Conservation (phyloP, 2,329 filamentous ascomycete genomes). For the Penicillium sumatraense region DNA sequence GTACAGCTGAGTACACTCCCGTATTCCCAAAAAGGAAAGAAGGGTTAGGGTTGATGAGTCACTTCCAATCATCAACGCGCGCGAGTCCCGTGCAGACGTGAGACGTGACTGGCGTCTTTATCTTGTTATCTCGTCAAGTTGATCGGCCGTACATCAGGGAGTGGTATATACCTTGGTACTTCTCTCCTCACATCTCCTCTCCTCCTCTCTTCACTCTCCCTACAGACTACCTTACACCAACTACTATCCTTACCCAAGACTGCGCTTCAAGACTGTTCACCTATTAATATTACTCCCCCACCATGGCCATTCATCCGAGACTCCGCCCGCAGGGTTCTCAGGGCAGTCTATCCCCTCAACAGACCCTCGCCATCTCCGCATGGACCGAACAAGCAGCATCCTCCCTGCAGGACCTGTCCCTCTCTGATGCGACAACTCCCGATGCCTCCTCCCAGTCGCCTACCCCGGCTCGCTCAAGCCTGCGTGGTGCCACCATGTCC, state of each 20-base stretch:
- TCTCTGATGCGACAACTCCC: slow-evolving; percentile 33
- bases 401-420: slow-evolving; percentile 40
- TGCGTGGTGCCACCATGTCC: slow-evolving; percentile 62
- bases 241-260: not conserved
- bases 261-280: no score
- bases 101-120: slow-evolving; percentile 15
- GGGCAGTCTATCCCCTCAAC: slow-evolving; percentile 39
- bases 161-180: slow-evolving; percentile 2
- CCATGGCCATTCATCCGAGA: slow-evolving; percentile 50
- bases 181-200: slow-evolving; percentile 14
- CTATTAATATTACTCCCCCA: no score
- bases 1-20: no score
- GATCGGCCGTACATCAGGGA: not conserved
- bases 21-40: slow-evolving; percentile 14
- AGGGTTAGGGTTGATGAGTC: slow-evolving; percentile 28
- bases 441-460: slow-evolving; percentile 44
- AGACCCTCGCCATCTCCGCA: slow-evolving; percentile 65
- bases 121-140: slow-evolving; percentile 19
- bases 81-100: slow-evolving; percentile 24
- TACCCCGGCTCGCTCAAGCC: slow-evolving; percentile 51
- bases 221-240: not conserved
- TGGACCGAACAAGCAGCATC: slow-evolving; percentile 62
- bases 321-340: slow-evolving; percentile 31
- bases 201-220: not conserved
- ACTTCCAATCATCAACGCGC: slow-evolving; percentile 25